Conservation (phyloP, 2,329 filamentous ascomycete species). For the Alternaria consortialis region DNA sequence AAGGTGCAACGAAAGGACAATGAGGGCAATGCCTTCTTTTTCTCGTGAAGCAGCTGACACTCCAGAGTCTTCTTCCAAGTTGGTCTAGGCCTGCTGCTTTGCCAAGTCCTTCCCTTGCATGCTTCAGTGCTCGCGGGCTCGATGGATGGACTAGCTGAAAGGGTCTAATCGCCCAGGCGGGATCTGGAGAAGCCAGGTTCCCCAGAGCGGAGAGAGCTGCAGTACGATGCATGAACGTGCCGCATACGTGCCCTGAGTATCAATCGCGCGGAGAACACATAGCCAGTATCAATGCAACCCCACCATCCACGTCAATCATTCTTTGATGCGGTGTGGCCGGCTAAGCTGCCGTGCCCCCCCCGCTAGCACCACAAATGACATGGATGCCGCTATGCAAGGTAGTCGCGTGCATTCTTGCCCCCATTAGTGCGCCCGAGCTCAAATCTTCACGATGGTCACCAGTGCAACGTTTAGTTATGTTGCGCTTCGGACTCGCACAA, state of each 20-base stretch:
- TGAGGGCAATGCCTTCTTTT: slow-evolving; percentile 92
- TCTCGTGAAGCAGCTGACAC: slow-evolving; percentile 35
- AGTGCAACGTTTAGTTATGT: slow-evolving; percentile 1
- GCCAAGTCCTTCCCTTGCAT: background rate
- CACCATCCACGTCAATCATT: slow-evolving; percentile 20
- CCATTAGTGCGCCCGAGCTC: slow-evolving; percentile 6
- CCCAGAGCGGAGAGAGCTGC: slow-evolving; percentile 6
- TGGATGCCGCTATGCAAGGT: slow-evolving; percentile 7
- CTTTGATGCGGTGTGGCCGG: slow-evolving; percentile 38
- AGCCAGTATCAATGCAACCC: slow-evolving; percentile 25
- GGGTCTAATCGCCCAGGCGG: slow-evolving; percentile 11
- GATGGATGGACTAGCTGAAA: background rate
- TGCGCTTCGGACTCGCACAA: slow-evolving; percentile 1
- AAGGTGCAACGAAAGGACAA: slow-evolving; percentile 80
- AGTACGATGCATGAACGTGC: slow-evolving; percentile 5
- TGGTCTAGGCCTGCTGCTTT: background rate
- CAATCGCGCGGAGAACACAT: slow-evolving; percentile 7
- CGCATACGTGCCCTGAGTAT: slow-evolving; percentile 3
- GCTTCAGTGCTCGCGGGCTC: background rate
- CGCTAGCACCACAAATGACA: slow-evolving; percentile 4
- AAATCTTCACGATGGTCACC: background rate
- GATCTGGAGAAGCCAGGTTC: slow-evolving; percentile 8
- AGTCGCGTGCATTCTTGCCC: slow-evolving; percentile 40
- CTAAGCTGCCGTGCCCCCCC: slow-evolving; percentile 8
- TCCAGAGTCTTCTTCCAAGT: background rate